A percentile compares a stretch with the other conserved stretches of the same genome.
These are phyloP conservation scores for Fennellomyces sp. DNA, from an alignment of 371 early-diverging fungal genomes.

Conservation along the genomic window DNA sequence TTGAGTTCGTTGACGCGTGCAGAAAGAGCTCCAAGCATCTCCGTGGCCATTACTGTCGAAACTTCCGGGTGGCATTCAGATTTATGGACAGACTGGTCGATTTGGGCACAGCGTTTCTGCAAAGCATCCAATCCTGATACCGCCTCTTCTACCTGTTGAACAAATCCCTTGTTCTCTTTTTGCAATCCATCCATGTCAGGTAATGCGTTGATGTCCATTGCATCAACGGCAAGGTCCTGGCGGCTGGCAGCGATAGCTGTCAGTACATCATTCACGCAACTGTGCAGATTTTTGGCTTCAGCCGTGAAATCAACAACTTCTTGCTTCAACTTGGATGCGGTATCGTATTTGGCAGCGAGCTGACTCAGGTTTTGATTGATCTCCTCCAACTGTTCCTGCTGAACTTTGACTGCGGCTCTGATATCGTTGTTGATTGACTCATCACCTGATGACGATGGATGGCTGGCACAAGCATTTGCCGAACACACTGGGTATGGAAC, in stretches of 20 bases:
- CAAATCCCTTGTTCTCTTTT: not conserved
- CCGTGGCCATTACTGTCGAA: not conserved
- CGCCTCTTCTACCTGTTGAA: not conserved
- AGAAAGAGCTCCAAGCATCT: not conserved
- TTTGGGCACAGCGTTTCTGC: not conserved
- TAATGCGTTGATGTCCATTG: not conserved
- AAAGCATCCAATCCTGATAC: not conserved
- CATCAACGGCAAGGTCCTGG: slow-evolving; percentile 2
- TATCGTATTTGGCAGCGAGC: not conserved
- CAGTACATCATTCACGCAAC: not conserved
- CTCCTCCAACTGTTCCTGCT: not conserved
- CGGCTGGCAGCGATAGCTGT: not conserved
- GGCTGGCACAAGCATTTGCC: not conserved
- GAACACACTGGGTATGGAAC: slow-evolving; percentile 34
- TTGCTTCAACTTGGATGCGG: not conserved
- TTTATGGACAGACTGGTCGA: not conserved
- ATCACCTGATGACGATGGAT: not conserved
- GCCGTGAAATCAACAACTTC: not conserved
- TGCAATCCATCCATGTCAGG: not conserved
- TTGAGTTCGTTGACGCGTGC: not conserved
- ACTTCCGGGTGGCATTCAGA: not conserved
- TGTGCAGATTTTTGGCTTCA: not conserved
- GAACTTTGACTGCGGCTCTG: not conserved
- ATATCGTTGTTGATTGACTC: not conserved
- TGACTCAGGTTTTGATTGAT: not conserved